Evolutionary conservation across 805 yeast species (phyloP).

Genomic region (Osmozyma mogii): DNA sequence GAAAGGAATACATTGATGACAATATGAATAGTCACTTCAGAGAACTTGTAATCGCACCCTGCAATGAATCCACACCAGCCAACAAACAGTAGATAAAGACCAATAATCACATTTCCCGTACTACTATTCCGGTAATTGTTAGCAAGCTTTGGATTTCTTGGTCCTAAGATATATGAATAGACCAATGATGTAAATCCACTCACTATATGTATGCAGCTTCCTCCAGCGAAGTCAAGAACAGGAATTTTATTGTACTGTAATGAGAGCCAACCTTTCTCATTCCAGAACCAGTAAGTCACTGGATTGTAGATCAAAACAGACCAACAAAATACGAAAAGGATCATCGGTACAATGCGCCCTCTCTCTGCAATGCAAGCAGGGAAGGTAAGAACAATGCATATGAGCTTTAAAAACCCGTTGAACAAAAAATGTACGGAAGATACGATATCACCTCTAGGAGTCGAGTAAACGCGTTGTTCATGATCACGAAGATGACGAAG

Average conservation of each 20-base stretch:
- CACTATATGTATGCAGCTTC: conserved; percentile 36
- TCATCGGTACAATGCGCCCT: conserved; percentile 35
- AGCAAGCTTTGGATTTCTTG: conserved; percentile 31
- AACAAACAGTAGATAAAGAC: conserved; percentile 12
- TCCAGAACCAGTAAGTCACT: conserved; percentile 40
- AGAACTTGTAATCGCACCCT: conserved; percentile 36
- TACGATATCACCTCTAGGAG: conserved; percentile 27
- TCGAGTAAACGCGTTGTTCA: neutral
- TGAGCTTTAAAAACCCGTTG: conserved; percentile 30
- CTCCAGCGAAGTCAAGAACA: conserved; percentile 40
- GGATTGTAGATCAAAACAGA: conserved; percentile 34
- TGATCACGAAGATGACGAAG: conserved; percentile 4
- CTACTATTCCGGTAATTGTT: conserved; percentile 30
- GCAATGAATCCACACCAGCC: conserved; percentile 39
- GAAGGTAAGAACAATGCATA: conserved; percentile 33
- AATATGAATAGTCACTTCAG: conserved; percentile 23
- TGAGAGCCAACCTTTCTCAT: conserved; percentile 35
- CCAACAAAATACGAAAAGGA: conserved; percentile 32
- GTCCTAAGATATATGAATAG: conserved; percentile 35
- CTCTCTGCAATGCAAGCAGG: conserved; percentile 39
- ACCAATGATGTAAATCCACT: conserved; percentile 40
- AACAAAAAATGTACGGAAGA: conserved; percentile 30
- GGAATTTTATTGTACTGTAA: conserved; percentile 24
- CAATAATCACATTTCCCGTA: conserved; percentile 28
- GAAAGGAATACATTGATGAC: conserved; percentile 26